Evolutionary conservation across 1,284 basidiomycete genomes (phyloP).

Genomic region (Porphyrellus sp.): DNA sequence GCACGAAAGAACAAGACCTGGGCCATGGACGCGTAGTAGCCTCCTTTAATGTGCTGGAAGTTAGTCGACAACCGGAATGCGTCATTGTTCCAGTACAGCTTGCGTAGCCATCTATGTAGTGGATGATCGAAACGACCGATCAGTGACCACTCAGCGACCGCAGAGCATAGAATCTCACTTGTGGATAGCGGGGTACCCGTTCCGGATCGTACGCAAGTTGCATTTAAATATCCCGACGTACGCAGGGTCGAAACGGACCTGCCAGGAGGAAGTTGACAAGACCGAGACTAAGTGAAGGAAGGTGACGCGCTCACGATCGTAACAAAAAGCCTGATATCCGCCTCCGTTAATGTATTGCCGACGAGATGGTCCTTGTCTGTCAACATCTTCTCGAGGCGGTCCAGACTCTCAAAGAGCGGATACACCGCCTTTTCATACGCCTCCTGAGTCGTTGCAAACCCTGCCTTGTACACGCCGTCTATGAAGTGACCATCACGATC

Average conservation of each 20-base stretch:
- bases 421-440: conserved; percentile 81
- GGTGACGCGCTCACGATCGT: conserved; percentile 66
- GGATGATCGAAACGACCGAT: neutral
- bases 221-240: conserved; percentile 95
- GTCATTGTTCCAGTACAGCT: conserved; percentile 87
- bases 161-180: conserved; percentile 38
- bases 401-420: conserved; percentile 69
- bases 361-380: conserved; percentile 79
- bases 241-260: conserved; percentile 66
- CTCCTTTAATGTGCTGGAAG: conserved; percentile 85
- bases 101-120: conserved; percentile 47
- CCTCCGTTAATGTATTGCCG: conserved; percentile 83
- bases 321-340: conserved; percentile 88
- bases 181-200: conserved; percentile 81
- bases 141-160: neutral
- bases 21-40: conserved; percentile 77
- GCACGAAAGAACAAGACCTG: conserved; percentile 37
- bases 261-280: neutral
- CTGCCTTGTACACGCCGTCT: conserved; percentile 88
- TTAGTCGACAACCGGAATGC: conserved; percentile 89
- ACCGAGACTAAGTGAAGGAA: neutral
- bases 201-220: conserved; percentile 76
- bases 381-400: conserved; percentile 45
- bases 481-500: neutral
- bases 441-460: conserved; percentile 81